Base-by-base conservation (phyloP, 306 rosid species). In the Comarum palustre region DNA sequence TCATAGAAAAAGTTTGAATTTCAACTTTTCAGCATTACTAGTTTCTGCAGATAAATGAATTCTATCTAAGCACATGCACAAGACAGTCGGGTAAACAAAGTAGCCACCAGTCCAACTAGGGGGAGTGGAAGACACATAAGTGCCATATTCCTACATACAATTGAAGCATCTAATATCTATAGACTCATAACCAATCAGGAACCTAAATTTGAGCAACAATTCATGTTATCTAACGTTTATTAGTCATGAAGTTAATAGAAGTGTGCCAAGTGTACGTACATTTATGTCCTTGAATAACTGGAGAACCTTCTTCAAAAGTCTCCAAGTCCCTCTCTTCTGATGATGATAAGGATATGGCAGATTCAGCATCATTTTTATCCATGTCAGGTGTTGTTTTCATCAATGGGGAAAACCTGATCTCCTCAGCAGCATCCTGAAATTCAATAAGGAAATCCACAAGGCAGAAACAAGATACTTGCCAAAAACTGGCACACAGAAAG, bases 391-490 rank as follows among this genome's bases (percentile, higher is more conserved):
- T 54, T 55, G 82, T 79, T 78, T 83, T 82, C 67, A 72, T 74
- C 39, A 73, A 75, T 76, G 74, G 75, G 69, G 80, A 83, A 77
- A 70, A 73, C 68, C 73, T 58, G 62, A 75, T 73, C 72, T 85
- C 84, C 76, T 79, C 82, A 34, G 59, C 57, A 34, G 72, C 76
- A 69, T 76, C 86, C 97, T 94, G 87, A 82, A 83, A 77, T 83
- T 68, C 80, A 82, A 65, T 83, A 91, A 89, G 88, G 90, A 87
- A 85, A 72, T 9, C 64, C 81, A 76, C 84, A 82, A 77, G 43
- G 78, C 63, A 72, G 74, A 82, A 45, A 69, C 50, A 79, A 45
- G 24, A 73, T 71, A 81, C 29, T 31, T 38, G 6, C 51, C 77
- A 64, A 82, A 71, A 32, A 77, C 68, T 50, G 15, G 59, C 74